A percentile compares a stretch with the other conserved stretches of the same genome.
Conservation (phyloP, 805 yeast genomes). For the Wickerhamiella nectarea region DNA sequence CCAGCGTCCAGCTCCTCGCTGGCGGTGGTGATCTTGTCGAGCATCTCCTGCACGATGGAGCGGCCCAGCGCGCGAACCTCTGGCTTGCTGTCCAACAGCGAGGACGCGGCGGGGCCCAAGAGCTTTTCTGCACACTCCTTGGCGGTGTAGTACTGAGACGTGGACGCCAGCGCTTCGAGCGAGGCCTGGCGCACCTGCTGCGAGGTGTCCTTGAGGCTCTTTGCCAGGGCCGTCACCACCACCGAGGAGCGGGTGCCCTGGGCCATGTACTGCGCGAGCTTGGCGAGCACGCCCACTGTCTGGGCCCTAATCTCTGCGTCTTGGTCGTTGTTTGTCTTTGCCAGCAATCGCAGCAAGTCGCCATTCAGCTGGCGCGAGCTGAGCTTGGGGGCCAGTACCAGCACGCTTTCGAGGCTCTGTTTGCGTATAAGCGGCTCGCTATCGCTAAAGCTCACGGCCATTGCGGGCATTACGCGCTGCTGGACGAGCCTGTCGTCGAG, state of each 20-base stretch:
- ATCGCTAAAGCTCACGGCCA: conserved; percentile 76
- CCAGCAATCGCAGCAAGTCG: conserved; percentile 66
- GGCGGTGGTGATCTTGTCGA: conserved; percentile 39
- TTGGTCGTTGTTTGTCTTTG: conserved; percentile 67
- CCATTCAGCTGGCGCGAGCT: conserved; percentile 74
- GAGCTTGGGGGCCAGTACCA: conserved; percentile 45
- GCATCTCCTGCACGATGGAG: conserved; percentile 47
- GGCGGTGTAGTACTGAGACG: conserved; percentile 53
- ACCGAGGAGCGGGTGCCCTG: conserved; percentile 50
- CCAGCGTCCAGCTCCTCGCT: conserved; percentile 27
- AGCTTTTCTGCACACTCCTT: conserved; percentile 68
- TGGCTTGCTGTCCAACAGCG: conserved; percentile 59
- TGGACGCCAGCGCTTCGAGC: conserved; percentile 52
- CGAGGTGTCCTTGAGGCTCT: conserved; percentile 68
- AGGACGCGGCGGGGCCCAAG: conserved; percentile 72
- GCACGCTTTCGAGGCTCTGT: conserved; percentile 57
- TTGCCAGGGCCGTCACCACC: conserved; percentile 71
- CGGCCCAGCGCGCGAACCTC: conserved; percentile 64
- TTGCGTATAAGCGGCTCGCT: conserved; percentile 69
- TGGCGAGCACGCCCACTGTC: conserved; percentile 55
- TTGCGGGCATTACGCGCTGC: conserved; percentile 49
- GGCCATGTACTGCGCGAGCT: conserved; percentile 49
- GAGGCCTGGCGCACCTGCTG: conserved; percentile 66
- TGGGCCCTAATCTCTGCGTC: conserved; percentile 66
- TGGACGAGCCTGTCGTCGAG: conserved; percentile 51